Evolutionary conservation across 2,329 filamentous ascomycete genomes (phyloP), one percentile per base, ranked within the genome.

Genomic region (Sphaerulina musiva): DNA sequence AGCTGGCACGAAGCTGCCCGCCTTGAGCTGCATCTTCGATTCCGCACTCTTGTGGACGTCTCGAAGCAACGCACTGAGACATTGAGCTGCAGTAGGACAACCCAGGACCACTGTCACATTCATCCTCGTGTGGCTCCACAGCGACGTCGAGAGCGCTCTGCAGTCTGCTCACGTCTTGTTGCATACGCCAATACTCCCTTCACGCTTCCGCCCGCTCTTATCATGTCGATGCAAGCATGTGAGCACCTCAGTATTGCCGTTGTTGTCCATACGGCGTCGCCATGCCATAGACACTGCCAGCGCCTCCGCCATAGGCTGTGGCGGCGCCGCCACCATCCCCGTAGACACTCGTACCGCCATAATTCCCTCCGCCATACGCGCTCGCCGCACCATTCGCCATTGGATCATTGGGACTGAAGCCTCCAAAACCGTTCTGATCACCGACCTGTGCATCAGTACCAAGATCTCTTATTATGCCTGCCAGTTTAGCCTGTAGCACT

Each of bases 401-500:
- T 17, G 76, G 81, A 51, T 81, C 59, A 53, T 61, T 61, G 31
- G 76, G 75, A 57, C 75, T 78, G 46, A 72, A 70, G 73, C 77
- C 84, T 51, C 81, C 73, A 42, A 72, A 72, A 1, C 82, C 85
- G 62, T 81, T 80, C 60, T 81, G 81, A 55, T 79, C 79, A 8
- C 52, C 59, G 9, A 60, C 57, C 47, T 68, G 70, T 69, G 62
- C 76, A 66, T 82, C 81, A 38, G 76, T 78, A 51, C 79, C 78
- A 61, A 86, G 72, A 32, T 82, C 80, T 56, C 81, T 77, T 57
- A 95, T 85, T 39, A 96, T 81, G 3, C 79, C 80, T 2, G 91
- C 93, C 36, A 98, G 81, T 74, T 98, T 98, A 62, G 86, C 82
- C 70, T 97, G 93, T 53, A 98, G 76, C 29, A 89, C 86, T 59